These are phyloP conservation scores for Botryotinia convoluta DNA, from an alignment of 2,329 filamentous ascomycete species.

Conservation along the genomic window DNA sequence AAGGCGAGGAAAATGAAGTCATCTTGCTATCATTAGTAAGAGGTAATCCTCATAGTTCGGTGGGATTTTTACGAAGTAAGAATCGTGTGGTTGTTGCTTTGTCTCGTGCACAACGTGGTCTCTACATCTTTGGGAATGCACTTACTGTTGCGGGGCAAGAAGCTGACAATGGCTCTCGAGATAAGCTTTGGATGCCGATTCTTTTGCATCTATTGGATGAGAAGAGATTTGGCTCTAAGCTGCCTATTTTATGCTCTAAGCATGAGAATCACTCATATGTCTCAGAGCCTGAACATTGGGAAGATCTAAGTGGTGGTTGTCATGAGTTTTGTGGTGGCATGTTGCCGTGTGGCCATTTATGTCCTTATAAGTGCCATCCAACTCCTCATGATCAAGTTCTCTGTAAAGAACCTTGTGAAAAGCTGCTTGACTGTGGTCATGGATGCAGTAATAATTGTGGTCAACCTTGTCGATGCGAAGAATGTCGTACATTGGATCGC, in stretches of 20 bases:
- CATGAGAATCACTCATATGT: conserved; percentile 56
- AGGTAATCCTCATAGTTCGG: conserved; percentile 54
- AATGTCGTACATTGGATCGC: conserved; percentile 19
- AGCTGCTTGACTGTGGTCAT: conserved; percentile 34
- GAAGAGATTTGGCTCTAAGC: conserved; percentile 35
- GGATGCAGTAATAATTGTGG: conserved; percentile 32
- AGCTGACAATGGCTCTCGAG: conserved; percentile 25
- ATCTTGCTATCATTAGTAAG: conserved; percentile 78
- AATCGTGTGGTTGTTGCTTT: conserved; percentile 59
- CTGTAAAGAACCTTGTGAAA: conserved; percentile 32
- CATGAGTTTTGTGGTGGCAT: conserved; percentile 44
- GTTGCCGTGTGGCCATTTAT: conserved; percentile 36
- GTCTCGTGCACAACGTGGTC: conserved; percentile 70
- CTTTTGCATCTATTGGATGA: conserved; percentile 43
- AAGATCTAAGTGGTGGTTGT: conserved; percentile 52
- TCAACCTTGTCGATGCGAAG: conserved; percentile 32
- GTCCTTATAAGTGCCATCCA: conserved; percentile 35
- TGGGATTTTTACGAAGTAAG: conserved; percentile 71
- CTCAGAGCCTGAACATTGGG: conserved; percentile 53
- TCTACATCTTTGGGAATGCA: conserved; percentile 83
- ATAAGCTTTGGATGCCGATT: conserved; percentile 38
- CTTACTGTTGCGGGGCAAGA: conserved; percentile 42
- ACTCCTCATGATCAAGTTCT: conserved; percentile 30
- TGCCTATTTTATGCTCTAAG: conserved; percentile 63
- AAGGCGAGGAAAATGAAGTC: conserved; percentile 87